These are phyloP conservation scores for Helenozyma rhizophorensis DNA, from an alignment of 805 yeast genomes.

Conservation along the genomic window DNA sequence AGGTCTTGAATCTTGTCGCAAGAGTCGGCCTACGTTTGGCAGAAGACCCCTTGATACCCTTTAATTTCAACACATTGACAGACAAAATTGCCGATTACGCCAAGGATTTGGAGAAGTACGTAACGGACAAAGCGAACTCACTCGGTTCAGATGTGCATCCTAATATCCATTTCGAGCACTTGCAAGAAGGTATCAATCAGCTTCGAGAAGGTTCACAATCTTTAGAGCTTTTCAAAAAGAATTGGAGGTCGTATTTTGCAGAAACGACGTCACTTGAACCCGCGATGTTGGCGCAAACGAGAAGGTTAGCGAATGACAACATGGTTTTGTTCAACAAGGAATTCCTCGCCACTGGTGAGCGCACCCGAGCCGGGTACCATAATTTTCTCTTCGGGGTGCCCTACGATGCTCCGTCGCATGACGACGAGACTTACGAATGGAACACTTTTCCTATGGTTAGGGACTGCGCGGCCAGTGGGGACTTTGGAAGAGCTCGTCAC, in stretches of 20 bases:
- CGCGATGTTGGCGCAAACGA: constrained; percentile 59
- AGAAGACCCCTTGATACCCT: constrained; percentile 77
- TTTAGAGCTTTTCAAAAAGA: constrained; percentile 51
- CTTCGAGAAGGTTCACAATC: constrained; percentile 34
- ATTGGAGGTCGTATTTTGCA: constrained; percentile 53
- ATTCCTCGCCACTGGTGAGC: constrained; percentile 43
- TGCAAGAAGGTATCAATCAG: constrained; percentile 20
- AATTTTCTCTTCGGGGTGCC: constrained; percentile 72
- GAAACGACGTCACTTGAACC: constrained; percentile 61
- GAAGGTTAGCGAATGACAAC: constrained; percentile 81
- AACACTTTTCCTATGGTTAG: constrained; percentile 74
- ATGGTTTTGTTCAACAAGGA: constrained; percentile 51
- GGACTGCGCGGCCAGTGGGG: constrained; percentile 52
- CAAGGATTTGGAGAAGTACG: constrained; percentile 43
- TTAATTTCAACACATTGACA: constrained; percentile 47
- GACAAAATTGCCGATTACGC: constrained; percentile 39
- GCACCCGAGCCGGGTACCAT: constrained; percentile 58
- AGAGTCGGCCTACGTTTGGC: constrained; percentile 53
- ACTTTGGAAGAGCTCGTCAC: constrained; percentile 51
- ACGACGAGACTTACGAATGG: constrained; percentile 39
- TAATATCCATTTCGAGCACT: constrained; percentile 20
- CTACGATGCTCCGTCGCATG: constrained; percentile 44
- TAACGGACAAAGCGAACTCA: constrained; percentile 9
- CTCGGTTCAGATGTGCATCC: constrained; percentile 9
- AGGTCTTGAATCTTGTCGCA: constrained; percentile 53